Conservation (phyloP, 1,284 basidiomycete species). For the Fomes fomentarius region DNA sequence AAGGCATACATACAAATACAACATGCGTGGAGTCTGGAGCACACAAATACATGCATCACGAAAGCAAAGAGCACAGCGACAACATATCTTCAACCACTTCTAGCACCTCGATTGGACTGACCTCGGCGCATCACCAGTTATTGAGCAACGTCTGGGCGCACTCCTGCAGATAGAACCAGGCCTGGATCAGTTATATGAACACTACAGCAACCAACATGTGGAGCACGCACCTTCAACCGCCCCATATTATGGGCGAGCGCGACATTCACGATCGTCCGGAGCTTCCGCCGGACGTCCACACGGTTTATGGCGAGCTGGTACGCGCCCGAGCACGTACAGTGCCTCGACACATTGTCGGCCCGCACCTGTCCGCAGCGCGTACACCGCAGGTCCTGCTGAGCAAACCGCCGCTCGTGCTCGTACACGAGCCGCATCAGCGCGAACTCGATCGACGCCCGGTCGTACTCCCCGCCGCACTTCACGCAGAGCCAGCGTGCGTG, state of each 20-base stretch:
- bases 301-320: constrained; percentile 76
- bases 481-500: constrained; percentile 63
- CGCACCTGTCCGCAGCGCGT: constrained; percentile 88
- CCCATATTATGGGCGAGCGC: constrained; percentile 71
- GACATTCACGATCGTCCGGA: constrained; percentile 83
- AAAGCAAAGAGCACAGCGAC: constrained; percentile 14
- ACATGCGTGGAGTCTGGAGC: constrained; percentile 13
- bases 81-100: not conserved
- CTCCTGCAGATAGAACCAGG: constrained; percentile 43
- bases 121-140: constrained; percentile 23
- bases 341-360: constrained; percentile 83
- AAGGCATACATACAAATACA: constrained; percentile 12
- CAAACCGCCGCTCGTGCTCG: constrained; percentile 73
- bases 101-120: not conserved
- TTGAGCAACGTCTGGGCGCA: constrained; percentile 25
- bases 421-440: constrained; percentile 81
- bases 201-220: not conserved
- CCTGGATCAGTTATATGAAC: not conserved
- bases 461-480: constrained; percentile 87
- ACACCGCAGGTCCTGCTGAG: constrained; percentile 91
- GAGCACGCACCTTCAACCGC: constrained; percentile 61
- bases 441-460: constrained; percentile 85
- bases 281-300: constrained; percentile 66
- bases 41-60: constrained; percentile 9
- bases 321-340: constrained; percentile 88